Base-by-base conservation (phyloP, 2,329 filamentous ascomycete genomes). In the Trichoderma lentiforme region DNA sequence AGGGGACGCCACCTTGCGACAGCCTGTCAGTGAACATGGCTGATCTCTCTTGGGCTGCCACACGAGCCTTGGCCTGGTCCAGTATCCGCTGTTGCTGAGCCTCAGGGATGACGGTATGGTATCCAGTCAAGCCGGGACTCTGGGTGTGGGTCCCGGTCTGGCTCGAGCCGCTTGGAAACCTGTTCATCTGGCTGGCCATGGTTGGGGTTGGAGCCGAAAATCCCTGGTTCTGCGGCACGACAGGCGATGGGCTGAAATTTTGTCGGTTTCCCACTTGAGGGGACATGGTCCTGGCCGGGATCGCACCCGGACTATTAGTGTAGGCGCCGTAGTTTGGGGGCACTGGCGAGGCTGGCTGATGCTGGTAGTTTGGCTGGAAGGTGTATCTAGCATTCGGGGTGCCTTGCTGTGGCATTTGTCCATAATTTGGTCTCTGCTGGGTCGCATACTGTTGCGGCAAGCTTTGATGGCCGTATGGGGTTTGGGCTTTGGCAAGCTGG, bases 401-500 rank as follows among this genome's bases (percentile, higher is more conserved):
- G 30, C 80, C 82, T 34, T 82, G 80, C 71, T 82, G 84, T 28
- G 81, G 80, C 74, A 82, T 84, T 75, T 82, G 82, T 3, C 76
- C 76, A 56, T 83, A 83, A 70, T 84, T 84, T 30, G 83, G 81
- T 68, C 86, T 83, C 73, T 81, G 83, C 73, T 86, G 86, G 56
- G 80, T 83, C 36, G 82, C 82, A 73, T 84, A 88, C 60, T 86
- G 82, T 60, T 86, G 82, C 11, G 82, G 81, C 79, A 86, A 84
- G 73, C 81, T 84, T 73, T 86, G 83, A 71, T 88, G 86, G 12
- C 85, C 84, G 71, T 87, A 89, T 0, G 85, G 83, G 8, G 84
- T 84, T 71, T 86, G 85, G 12, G 84, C 81, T 76, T 89, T 89
- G 63, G 83, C 84, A 66, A 87, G 80, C 74, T 86, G 86, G 8